Conservation (phyloP, 345 rosid species). For the Eucalyptus shirleyi region DNA sequence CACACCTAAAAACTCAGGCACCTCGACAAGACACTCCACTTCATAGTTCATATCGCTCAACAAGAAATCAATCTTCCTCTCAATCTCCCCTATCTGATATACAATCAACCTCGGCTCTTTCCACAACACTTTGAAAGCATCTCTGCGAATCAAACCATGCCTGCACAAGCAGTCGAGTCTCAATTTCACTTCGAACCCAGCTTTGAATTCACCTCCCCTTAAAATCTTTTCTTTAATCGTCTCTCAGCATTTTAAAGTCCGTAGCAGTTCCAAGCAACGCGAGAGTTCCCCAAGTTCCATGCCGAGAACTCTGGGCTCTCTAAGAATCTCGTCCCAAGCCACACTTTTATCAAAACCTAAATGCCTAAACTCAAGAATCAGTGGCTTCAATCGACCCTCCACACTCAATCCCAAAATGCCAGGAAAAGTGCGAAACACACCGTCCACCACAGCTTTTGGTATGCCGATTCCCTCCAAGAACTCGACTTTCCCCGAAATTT, state of each 20-base stretch:
- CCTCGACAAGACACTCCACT: constrained; percentile 43
- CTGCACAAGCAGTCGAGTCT: constrained; percentile 72
- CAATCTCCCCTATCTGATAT: constrained; percentile 43
- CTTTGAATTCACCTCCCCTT: constrained; percentile 39
- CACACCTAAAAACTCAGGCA: constrained; percentile 75
- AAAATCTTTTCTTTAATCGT: constrained; percentile 37
- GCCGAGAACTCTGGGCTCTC: constrained; percentile 49
- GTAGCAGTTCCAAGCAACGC: constrained; percentile 44
- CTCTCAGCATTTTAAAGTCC: constrained; percentile 51
- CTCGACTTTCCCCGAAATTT: constrained; percentile 29
- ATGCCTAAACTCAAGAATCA: constrained; percentile 42
- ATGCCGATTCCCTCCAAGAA: constrained; percentile 38
- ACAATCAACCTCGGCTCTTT: constrained; percentile 68
- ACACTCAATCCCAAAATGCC: constrained; percentile 31
- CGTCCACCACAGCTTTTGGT: constrained; percentile 18
- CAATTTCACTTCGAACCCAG: constrained; percentile 60
- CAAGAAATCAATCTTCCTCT: constrained; percentile 65
- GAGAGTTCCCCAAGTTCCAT: constrained; percentile 79
- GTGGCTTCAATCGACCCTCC: constrained; percentile 42
- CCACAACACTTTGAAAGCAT: constrained; percentile 70
- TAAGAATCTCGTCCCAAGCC: constrained; percentile 40
- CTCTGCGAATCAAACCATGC: constrained; percentile 60
- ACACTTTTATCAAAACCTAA: constrained; percentile 42
- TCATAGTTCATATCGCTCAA: constrained; percentile 32
- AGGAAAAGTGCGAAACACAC: constrained; percentile 37